Evolutionary conservation across 148 eudicot genomes (phyloP).

Genomic region (Agrostemma githago): DNA sequence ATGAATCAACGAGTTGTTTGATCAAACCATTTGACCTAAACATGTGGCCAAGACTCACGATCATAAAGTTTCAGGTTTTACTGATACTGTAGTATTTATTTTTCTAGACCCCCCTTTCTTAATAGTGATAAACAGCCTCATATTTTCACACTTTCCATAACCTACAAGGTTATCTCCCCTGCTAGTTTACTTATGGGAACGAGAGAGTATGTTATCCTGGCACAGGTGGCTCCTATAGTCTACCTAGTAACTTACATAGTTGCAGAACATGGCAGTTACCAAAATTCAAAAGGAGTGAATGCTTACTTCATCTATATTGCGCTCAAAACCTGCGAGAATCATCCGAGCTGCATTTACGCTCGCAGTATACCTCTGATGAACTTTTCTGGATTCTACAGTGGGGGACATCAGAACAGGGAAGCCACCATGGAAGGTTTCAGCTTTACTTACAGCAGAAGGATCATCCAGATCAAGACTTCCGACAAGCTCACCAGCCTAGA

Average conservation of each 20-base stretch:
- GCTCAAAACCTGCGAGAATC: slow-evolving; percentile 98
- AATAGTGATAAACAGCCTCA: not conserved
- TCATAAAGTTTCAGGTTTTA: not conserved
- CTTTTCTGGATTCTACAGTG: slow-evolving; percentile 87
- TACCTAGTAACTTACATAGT: not conserved
- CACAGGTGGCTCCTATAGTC: not conserved
- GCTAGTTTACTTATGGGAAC: not conserved
- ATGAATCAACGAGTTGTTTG: not conserved
- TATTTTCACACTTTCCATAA: not conserved
- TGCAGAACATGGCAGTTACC: not conserved
- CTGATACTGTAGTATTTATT: not conserved
- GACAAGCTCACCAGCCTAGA: slow-evolving; percentile 93
- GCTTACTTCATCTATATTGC: slow-evolving; percentile 85
- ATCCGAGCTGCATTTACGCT: slow-evolving; percentile 85
- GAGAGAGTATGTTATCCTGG: not conserved
- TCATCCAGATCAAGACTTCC: slow-evolving; percentile 92
- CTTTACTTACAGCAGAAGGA: slow-evolving; percentile 98
- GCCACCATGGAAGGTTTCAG: slow-evolving; percentile 80
- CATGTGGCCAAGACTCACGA: not conserved
- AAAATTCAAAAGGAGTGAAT: not conserved
- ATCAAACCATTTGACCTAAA: not conserved
- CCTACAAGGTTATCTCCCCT: not conserved
- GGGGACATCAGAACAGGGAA: slow-evolving; percentile 86
- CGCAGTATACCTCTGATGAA: slow-evolving; percentile 92
- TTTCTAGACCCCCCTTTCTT: no score